A percentile compares a stretch with the other conserved stretches of the same genome.
phyloP scores from a whole-genome alignment of 2,329 filamentous ascomycete genomes.

The Penicillium sp. region DNA sequence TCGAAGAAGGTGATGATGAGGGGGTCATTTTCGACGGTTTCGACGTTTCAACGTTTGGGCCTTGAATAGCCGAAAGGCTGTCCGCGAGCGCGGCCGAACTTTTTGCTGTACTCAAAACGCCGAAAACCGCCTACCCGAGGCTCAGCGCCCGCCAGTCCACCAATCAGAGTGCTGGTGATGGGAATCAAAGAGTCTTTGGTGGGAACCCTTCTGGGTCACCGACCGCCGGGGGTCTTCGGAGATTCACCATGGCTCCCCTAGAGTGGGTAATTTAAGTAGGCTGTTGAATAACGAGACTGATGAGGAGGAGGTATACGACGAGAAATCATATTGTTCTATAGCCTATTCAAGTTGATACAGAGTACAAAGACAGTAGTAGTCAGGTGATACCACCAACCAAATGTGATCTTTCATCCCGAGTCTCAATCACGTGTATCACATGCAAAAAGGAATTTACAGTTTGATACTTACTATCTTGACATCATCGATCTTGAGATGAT shows the following conservation, averaged over 20 bases:
- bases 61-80: constrained; percentile 37
- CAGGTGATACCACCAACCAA: not conserved
- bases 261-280: not conserved
- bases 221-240: constrained; percentile 12
- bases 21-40: not conserved
- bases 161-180: constrained; percentile 39
- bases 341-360: not conserved
- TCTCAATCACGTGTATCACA: constrained; percentile 13
- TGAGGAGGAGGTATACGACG: not conserved
- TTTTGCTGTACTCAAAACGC: constrained; percentile 26
- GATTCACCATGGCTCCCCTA: constrained; percentile 6
- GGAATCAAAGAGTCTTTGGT: constrained; percentile 26
- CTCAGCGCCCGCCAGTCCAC: constrained; percentile 15
- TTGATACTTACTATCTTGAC: constrained; percentile 14
- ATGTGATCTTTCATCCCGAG: not conserved
- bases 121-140: constrained; percentile 37
- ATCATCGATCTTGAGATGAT: constrained; percentile 15
- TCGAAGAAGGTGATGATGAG: not conserved
- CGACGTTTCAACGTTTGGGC: constrained; percentile 11
- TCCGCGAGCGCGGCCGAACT: constrained; percentile 7
- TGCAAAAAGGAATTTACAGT: not conserved
- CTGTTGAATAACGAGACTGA: not conserved
- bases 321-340: not conserved
- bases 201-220: constrained; percentile 18
- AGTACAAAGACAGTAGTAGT: not conserved